Conservation (phyloP, 2,329 filamentous ascomycete genomes). For the Hymenoscyphus occultus region DNA sequence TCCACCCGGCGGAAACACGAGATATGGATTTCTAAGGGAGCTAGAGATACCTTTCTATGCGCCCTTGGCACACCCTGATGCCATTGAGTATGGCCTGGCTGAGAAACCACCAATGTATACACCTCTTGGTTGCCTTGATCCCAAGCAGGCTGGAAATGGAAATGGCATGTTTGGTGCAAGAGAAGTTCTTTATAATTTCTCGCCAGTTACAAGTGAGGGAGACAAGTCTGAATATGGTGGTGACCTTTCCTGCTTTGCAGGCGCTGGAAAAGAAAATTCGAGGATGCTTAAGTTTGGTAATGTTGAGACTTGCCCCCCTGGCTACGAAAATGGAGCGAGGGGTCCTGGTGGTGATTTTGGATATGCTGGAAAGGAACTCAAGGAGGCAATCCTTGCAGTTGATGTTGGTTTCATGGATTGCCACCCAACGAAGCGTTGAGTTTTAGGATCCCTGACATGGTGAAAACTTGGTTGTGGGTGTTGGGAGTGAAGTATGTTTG, state of each 20-base stretch:
- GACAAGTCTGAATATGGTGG: not conserved
- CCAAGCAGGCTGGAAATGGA: not conserved
- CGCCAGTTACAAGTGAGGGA: no score
- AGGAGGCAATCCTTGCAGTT: not conserved
- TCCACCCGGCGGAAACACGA: not conserved
- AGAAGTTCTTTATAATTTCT: no score
- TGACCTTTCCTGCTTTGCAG: not conserved
- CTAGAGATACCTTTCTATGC: not conserved
- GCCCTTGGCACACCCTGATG: not conserved
- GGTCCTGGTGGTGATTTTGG: not conserved
- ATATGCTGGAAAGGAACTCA: not conserved
- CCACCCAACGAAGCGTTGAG: no score
- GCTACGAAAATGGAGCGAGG: not conserved
- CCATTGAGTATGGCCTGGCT: no score
- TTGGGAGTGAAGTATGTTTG: no score
- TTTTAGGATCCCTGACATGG: no score
- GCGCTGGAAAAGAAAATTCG: not conserved
- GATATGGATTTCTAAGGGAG: not conserved
- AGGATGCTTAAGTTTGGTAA: not conserved
- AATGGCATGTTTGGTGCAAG: no score
- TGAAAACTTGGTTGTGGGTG: no score
- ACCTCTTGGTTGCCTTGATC: not conserved
- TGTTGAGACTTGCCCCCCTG: not conserved
- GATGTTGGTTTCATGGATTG: not conserved
- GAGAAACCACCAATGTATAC: not conserved